Evolutionary conservation across 2,329 filamentous ascomycete species (phyloP), one percentile per base, ranked within the genome.

Genomic region (Dothistroma septosporum): DNA sequence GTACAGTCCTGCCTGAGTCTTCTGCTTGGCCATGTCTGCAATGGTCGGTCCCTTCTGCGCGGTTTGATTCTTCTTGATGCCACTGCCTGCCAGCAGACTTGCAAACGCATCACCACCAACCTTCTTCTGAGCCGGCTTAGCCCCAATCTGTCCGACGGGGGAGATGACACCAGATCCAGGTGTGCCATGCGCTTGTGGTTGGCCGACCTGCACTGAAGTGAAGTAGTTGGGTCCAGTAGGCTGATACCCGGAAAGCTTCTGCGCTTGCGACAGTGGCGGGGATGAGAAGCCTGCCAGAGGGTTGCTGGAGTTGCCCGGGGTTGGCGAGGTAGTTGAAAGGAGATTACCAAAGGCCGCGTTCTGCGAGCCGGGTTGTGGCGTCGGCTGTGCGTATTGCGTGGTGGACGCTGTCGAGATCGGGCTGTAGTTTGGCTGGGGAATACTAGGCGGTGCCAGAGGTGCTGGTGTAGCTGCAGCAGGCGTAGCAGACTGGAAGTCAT

Each of bases 1-100:
- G 92, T 95, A 99, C 65, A 99, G 91, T 8, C 92, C 92, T 16
- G 92, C 92, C 69, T 87, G 92, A 61, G 92, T 94, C 83, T 97
- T 97, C 77, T 97, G 92, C 81, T 97, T 97, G n/a, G 92, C 93
- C 76, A 99, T 85, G 75, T 96, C 92, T 32, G 92, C 92, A 78
- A 99, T 84, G 58, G 92, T 92, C 55, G 91, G 87, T 0, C 88
- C 89, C 61, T 87, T 82, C 57, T 82, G 79, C 10, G 79, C 80
- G 12, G 83, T 86, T 83, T 77, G 81, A 1, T 83, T 77, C 87
- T 72, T 74, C 67, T 74, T 75, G 46, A 71, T 58, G 66, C 85
- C 86, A 61, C 88, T 83, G 9, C 78, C 76, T 33, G 77, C 88
- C 85, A 95, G 95, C 35, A 99, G 82, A 21, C 87, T 89, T 14